These are phyloP conservation scores for Bryum argenteum DNA, from an alignment of 225 moss, liverwort and hornwort genomes.

Conservation along the genomic window DNA sequence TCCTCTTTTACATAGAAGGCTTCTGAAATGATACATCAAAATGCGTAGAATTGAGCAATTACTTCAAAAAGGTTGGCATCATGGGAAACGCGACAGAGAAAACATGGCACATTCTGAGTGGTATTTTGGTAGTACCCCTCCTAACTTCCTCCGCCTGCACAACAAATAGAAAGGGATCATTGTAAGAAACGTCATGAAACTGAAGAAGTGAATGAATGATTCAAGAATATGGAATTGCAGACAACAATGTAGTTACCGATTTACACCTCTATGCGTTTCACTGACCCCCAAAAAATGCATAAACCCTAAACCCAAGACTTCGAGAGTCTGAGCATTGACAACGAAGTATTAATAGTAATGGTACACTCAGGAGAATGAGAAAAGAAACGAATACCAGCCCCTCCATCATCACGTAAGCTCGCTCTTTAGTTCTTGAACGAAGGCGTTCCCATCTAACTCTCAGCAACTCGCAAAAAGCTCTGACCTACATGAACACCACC, in stretches of 20 bases:
- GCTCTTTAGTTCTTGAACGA: slow-evolving; percentile 84
- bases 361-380: slow-evolving; percentile 17
- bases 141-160: slow-evolving; percentile 73
- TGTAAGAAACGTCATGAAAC: not conserved
- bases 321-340: not conserved
- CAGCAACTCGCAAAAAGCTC: slow-evolving; percentile 80
- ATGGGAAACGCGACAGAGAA: slow-evolving; percentile 91
- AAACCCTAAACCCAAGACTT: not conserved
- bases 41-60: slow-evolving; percentile 12
- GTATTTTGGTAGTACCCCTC: slow-evolving; percentile 63
- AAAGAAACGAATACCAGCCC: slow-evolving; percentile 61
- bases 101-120: slow-evolving; percentile 74
- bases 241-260: not conserved
- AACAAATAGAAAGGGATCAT: slow-evolving; percentile 17
- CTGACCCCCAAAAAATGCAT: not conserved
- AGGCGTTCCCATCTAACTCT: slow-evolving; percentile 90
- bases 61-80: slow-evolving; percentile 84
- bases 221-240: not conserved
- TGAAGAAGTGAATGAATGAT: not conserved
- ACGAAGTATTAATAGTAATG: not conserved
- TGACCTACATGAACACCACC: slow-evolving; percentile 54
- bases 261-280: not conserved
- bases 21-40: not conserved
- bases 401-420: slow-evolving; percentile 89
- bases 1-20: not conserved